Base-by-base conservation (phyloP, 2,329 filamentous ascomycete genomes). In the Epichloe uncinata region DNA sequence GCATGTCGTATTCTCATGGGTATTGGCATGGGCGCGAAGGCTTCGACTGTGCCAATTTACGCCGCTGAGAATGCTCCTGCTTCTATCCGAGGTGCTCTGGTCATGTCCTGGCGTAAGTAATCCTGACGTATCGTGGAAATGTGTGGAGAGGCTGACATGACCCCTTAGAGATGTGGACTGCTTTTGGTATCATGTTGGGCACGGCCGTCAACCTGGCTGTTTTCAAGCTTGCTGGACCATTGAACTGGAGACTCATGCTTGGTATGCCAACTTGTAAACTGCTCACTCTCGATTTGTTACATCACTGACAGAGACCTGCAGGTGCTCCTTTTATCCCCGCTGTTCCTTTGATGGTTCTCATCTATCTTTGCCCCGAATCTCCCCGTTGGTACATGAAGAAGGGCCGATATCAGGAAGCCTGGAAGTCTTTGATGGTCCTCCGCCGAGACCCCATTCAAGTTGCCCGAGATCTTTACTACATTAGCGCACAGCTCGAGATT, bases 1-100 rank as follows among this genome's bases (percentile, higher is more conserved):
- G 71, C 80, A 48, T 79, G 79, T 44, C 77, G 84, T 48, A 78
- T 87, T 50, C 69, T 81, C 4, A 74, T 87, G 58, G 85, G 85
- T 0, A 75, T 88, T 34, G 82, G 80, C 1, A 84, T 85, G 61
- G 82, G 82, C 11, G 72, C 78, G 13, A 85, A 85, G 59, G 76
- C 78, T 5, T 76, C 75, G 0, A 79, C 73, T 0, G 78, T 84
- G 0, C 85, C 86, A 0, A 80, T 90, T 33, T 90, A 87, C 57
- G 81, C 83, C 0, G 85, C 85, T 1, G 85, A 89, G 62, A 85
- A 79, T 46, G 74, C 81, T 0, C 84, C 85, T 0, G 79, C 84
- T 2, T 63, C 71, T 4, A 81, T 88, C 48, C 75, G 84, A 58
- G 84, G 85, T 56, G 85, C 82, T 15, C 70, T 93, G 3, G 85